Evolutionary conservation across 148 eudicot species (phyloP).

Genomic region (Selenicereus undatus): DNA sequence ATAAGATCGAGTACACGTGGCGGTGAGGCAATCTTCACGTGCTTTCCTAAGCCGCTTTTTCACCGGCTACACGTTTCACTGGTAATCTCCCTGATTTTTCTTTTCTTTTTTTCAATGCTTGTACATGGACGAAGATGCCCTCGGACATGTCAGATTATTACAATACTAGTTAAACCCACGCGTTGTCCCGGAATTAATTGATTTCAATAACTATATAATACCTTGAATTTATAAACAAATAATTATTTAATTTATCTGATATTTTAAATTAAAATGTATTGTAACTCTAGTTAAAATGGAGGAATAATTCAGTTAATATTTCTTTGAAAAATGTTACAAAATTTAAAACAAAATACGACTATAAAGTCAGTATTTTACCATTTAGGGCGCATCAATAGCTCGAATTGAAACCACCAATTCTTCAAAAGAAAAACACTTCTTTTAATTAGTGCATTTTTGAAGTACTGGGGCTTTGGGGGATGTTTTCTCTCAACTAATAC

Average conservation of each 20-base stretch:
- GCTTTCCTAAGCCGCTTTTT: background rate
- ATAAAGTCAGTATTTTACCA: too few relatives aligned
- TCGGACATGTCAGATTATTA: background rate
- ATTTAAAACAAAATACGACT: too few relatives aligned
- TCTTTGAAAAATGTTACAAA: too few relatives aligned
- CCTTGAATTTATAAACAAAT: too few relatives aligned
- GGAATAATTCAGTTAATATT: too few relatives aligned
- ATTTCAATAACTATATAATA: too few relatives aligned
- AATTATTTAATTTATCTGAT: too few relatives aligned
- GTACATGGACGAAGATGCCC: background rate
- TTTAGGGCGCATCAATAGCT: too few relatives aligned
- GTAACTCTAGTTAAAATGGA: too few relatives aligned
- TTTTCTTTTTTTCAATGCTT: background rate
- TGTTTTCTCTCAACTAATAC: background rate
- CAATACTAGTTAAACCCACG: too few relatives aligned
- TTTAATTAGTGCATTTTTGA: background rate
- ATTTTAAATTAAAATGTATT: too few relatives aligned
- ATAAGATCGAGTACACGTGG: constrained; percentile 45
- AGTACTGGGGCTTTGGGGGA: background rate
- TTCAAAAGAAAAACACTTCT: background rate
- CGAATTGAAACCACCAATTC: background rate
- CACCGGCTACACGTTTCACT: constrained; percentile 2
- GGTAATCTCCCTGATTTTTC: background rate
- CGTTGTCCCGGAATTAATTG: too few relatives aligned
- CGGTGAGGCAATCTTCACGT: background rate